A percentile compares a stretch with the other conserved stretches of the same genome.
These are phyloP conservation scores for Leccinum subgranulosum DNA, from an alignment of 768 basidiomycete genomes.

Conservation along the genomic window DNA sequence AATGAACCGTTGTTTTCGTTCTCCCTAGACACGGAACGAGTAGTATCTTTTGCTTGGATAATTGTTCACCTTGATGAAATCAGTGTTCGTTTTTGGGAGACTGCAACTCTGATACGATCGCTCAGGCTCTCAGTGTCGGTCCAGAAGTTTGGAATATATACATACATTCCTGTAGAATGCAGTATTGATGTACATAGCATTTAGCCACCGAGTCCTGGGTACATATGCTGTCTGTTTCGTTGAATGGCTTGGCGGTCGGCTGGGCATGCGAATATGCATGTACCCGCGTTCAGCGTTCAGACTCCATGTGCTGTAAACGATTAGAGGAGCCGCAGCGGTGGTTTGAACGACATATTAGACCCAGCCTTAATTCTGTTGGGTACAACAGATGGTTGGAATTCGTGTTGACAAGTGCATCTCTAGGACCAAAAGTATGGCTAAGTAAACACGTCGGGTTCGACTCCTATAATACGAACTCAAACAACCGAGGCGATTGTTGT, in stretches of 20 bases:
- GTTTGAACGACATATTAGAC: too few relatives aligned
- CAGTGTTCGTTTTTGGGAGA: too few relatives aligned
- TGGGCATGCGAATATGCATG: background rate
- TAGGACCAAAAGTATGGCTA: background rate
- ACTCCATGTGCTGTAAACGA: background rate
- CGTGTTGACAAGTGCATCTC: background rate
- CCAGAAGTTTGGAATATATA: too few relatives aligned
- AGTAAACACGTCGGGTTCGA: background rate
- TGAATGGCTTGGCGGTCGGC: too few relatives aligned
- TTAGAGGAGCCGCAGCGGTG: background rate
- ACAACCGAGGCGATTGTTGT: background rate
- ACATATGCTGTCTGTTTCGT: background rate
- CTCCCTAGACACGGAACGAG: background rate
- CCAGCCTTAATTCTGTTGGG: too few relatives aligned
- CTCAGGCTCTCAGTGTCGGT: too few relatives aligned
- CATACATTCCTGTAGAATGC: too few relatives aligned
- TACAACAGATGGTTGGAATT: background rate
- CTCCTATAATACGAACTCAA: background rate
- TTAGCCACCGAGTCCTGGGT: too few relatives aligned
- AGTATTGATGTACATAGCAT: too few relatives aligned
- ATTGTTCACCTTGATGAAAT: too few relatives aligned
- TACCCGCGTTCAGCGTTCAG: background rate
- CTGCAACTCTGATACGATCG: too few relatives aligned
- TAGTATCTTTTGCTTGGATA: background rate
- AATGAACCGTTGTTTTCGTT: background rate